Percentiles rank a stretch among this genome's conserved stretches.
These are phyloP conservation scores for Wickerhamiella occidentalis DNA, from an alignment of 805 yeast species.

Conservation along the genomic window DNA sequence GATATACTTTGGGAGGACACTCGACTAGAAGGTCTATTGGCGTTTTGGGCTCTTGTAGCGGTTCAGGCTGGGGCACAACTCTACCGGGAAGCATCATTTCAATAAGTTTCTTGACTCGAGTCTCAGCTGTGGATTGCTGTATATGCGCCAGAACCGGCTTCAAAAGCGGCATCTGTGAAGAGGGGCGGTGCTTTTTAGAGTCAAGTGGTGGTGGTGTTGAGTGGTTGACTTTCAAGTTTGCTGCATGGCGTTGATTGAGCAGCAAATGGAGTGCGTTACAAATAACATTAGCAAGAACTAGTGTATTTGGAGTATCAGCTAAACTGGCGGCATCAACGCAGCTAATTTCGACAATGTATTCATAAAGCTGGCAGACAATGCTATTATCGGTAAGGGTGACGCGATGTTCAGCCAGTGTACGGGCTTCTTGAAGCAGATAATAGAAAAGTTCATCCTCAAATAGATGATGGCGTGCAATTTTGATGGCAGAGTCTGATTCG, in stretches of 20 bases:
- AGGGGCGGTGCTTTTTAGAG: constrained; percentile 13
- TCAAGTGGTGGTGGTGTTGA: constrained; percentile 22
- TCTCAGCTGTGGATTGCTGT: constrained; percentile 19
- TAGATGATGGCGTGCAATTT: constrained; percentile 55
- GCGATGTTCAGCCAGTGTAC: constrained; percentile 51
- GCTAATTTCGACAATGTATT: constrained; percentile 61
- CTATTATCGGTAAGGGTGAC: constrained; percentile 55
- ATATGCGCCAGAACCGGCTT: constrained; percentile 28
- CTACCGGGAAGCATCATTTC: constrained; percentile 16
- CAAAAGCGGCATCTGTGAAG: constrained; percentile 13
- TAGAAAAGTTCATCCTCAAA: constrained; percentile 85
- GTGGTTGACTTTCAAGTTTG: constrained; percentile 32
- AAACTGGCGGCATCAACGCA: constrained; percentile 36
- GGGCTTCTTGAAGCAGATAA: constrained; percentile 66
- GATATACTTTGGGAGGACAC: neutral
- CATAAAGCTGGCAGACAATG: constrained; percentile 51
- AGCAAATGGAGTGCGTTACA: constrained; percentile 44
- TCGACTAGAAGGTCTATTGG: constrained; percentile 2
- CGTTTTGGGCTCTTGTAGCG: neutral
- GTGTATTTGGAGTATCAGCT: constrained; percentile 23
- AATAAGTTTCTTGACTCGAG: constrained; percentile 16
- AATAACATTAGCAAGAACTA: constrained; percentile 40
- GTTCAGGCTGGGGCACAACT: neutral
- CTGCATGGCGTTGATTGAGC: constrained; percentile 45
- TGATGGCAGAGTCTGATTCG: constrained; percentile 34